Evolutionary conservation across 768 basidiomycete genomes (phyloP), one percentile per base, ranked within the genome.

Genomic region (Mycena galericulata): DNA sequence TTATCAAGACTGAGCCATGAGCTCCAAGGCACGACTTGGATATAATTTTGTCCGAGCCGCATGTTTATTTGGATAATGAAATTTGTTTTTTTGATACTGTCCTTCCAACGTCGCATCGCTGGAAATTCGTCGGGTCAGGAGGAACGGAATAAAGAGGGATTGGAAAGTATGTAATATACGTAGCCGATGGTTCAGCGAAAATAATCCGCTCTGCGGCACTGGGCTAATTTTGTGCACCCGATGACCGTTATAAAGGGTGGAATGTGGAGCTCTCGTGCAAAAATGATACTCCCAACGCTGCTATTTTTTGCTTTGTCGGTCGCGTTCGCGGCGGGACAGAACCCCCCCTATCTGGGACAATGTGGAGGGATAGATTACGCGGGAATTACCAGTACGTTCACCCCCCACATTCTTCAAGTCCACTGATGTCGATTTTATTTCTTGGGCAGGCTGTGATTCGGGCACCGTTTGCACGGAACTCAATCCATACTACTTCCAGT

Each of bases 301-400:
- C 50, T 53, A 38, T n/a, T 62, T 30, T 43, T 62, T 49, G 40
- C 40, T 41, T 53, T 62, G 29, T 62, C 50, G 61, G 40, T 62
- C 61, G 61, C 29, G 29, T 41, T 22, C n/a, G 49, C 17, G 29
- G 61, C 50, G 50, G 61, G 27, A 43, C 50, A 53, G 38, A 51
- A 62, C 9, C 49, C 49, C 36, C 61, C 61, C 38, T 53, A 51
- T 53, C 41, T 62, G 61, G 61, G 61, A 41, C 61, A 62, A 36
- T 62, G 61, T 43, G 61, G 61, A 62, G 61, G 61, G 26, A 62
- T 62, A 30, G 61, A 62, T 32, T 62, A 43, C 38, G n/a, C 49
- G 38, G 61, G 61, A 24, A n/a, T 29, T 29, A 62, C 61, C 49
- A 43, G 61, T 62, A n/a, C 61, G 50, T 62, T 53, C 17, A 46